A percentile compares a stretch with the other conserved stretches of the same genome.
phyloP scores from a whole-genome alignment of 306 rosid genomes.

The Quercus cerris region DNA sequence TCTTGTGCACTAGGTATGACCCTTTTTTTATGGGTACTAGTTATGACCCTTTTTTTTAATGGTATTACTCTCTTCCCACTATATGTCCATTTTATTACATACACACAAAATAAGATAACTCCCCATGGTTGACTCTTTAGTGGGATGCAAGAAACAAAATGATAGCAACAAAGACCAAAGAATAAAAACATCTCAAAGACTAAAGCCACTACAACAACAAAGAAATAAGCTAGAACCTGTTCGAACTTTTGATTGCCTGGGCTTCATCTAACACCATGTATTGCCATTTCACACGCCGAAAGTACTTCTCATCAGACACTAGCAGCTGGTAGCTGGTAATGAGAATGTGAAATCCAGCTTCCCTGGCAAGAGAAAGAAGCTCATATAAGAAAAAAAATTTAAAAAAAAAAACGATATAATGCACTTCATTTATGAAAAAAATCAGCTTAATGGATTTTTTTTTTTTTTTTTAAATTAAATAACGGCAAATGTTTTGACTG shows the following conservation, averaged over 20 bases:
- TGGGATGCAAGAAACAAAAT: not conserved
- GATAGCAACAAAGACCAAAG: not conserved
- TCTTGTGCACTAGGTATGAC: no score
- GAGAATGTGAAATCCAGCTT: constrained; percentile 91
- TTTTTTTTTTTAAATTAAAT: not conserved
- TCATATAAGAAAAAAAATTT: not conserved
- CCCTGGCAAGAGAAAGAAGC: constrained; percentile 48
- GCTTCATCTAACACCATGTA: constrained; percentile 99
- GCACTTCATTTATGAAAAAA: not conserved
- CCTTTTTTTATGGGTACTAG: no score
- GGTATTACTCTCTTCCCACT: not conserved
- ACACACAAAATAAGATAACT: not conserved
- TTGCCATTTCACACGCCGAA: constrained; percentile 98
- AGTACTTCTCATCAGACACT: constrained; percentile 79
- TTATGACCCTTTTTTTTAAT: no score
- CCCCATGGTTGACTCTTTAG: not conserved
- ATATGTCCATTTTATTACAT: not conserved
- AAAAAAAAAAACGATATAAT: not conserved
- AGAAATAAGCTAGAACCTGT: constrained; percentile 52
- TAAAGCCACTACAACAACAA: constrained; percentile 7
- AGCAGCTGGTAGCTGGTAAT: constrained; percentile 96
- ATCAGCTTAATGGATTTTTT: not conserved
- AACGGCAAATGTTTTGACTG: not conserved
- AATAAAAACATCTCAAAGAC: constrained; percentile 3
- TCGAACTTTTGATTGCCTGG: constrained; percentile 92